Conservation (phyloP, 805 yeast genomes). For the Hanseniaspora guilliermondii region DNA sequence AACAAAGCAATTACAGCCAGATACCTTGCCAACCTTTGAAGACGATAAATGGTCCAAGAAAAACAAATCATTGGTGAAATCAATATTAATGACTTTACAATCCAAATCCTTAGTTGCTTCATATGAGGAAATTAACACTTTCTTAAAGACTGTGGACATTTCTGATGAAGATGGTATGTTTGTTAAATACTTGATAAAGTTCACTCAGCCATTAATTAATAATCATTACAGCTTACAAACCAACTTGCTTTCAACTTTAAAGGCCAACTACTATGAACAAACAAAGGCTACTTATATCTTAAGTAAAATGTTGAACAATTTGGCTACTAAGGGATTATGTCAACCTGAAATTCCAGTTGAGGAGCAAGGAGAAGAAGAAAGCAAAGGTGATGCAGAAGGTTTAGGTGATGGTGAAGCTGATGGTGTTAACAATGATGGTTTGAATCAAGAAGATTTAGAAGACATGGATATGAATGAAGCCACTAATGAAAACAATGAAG, state of each 20-base stretch:
- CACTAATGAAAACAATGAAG: constrained; percentile 56
- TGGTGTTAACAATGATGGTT: constrained; percentile 45
- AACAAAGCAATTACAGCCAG: constrained; percentile 31
- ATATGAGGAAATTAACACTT: constrained; percentile 28
- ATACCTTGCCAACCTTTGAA: constrained; percentile 25
- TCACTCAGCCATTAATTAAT: constrained; percentile 50
- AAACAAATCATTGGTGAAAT: constrained; percentile 35
- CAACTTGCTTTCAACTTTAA: constrained; percentile 34
- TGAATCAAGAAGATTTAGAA: constrained; percentile 39
- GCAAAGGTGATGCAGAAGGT: constrained; percentile 88
- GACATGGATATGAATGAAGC: constrained; percentile 41
- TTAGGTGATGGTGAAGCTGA: constrained; percentile 67
- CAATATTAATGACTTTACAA: constrained; percentile 35
- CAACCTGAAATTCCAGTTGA: constrained; percentile 66
- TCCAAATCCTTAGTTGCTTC: constrained; percentile 28
- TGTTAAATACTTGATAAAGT: constrained; percentile 38
- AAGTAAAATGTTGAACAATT: constrained; percentile 39
- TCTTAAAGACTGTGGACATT: constrained; percentile 31
- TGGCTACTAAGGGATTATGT: constrained; percentile 80
- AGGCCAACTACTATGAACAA: constrained; percentile 39
- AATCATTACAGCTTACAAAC: constrained; percentile 44
- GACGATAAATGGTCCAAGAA: constrained; percentile 58
- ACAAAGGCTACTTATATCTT: constrained; percentile 54
- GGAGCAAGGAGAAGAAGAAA: constrained; percentile 50
- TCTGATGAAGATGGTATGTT: constrained; percentile 29